Evolutionary conservation across 768 basidiomycete species (phyloP).

Genomic region (Podaxis sp.): DNA sequence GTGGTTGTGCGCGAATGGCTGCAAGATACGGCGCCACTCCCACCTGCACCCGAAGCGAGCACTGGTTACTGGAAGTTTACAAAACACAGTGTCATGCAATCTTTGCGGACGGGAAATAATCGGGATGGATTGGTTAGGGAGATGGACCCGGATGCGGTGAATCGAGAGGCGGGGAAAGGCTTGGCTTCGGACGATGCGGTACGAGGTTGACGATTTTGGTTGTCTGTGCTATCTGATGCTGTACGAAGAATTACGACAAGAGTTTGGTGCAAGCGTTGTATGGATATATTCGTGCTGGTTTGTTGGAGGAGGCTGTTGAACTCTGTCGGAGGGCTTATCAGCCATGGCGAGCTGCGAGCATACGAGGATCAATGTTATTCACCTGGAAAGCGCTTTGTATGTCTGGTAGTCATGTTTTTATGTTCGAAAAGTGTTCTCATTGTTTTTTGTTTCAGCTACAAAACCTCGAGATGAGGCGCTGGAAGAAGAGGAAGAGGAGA

Average conservation of each 20-base stretch:
- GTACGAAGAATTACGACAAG: constrained; percentile 70
- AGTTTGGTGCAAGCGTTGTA: constrained; percentile 74
- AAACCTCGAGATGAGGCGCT: constrained; percentile 42
- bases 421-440: neutral
- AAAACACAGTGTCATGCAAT: constrained; percentile 67
- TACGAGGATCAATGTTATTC: constrained; percentile 79
- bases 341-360: constrained; percentile 88
- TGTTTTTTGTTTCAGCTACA: constrained; percentile 23
- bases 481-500: constrained; percentile 44
- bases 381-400: constrained; percentile 69
- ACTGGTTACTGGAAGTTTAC: constrained; percentile 86
- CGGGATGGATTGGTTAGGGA: constrained; percentile 53
- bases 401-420: constrained; percentile 17
- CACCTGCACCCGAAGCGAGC: constrained; percentile 62
- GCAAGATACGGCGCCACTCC: constrained; percentile 67
- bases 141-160: constrained; percentile 81
- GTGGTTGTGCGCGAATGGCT: constrained; percentile 87
- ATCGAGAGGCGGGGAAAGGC: constrained; percentile 49
- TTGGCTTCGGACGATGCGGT: constrained; percentile 80
- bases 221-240: neutral
- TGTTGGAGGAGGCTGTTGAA: constrained; percentile 79
- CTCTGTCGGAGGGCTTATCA: constrained; percentile 80
- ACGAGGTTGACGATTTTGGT: constrained; percentile 18
- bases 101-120: constrained; percentile 43
- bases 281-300: constrained; percentile 79